A percentile compares a stretch with the other conserved stretches of the same genome.
phyloP scores from a whole-genome alignment of 1,284 basidiomycete genomes.

The Malassezia furfur region DNA sequence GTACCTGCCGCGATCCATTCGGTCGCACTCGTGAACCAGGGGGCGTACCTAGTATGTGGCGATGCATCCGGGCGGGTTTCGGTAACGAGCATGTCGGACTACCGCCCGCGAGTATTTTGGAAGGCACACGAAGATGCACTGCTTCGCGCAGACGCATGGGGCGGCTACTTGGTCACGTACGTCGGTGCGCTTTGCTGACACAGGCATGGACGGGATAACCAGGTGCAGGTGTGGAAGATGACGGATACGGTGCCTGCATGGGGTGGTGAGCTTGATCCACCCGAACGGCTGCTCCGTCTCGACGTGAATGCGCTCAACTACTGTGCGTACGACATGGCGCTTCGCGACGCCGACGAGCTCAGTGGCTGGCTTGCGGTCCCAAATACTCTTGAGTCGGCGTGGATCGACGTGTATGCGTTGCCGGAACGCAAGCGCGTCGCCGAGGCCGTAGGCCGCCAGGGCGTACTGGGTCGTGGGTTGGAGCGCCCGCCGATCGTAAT shows the following conservation, averaged over 20 bases:
- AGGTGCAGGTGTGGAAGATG: conserved; percentile 7
- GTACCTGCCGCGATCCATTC: conserved; percentile 9
- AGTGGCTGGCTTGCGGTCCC: conserved; percentile 9
- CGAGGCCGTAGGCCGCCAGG: conserved; percentile 4
- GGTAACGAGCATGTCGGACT: conserved; percentile 6
- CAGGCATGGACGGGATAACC: conserved; percentile 16
- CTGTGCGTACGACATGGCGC: conserved; percentile 14
- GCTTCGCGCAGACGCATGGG: conserved; percentile 14
- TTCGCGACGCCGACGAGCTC: background rate
- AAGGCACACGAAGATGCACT: conserved; percentile 8
- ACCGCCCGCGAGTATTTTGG: conserved; percentile 12
- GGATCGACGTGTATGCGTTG: conserved; percentile 12
- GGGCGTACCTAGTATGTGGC: conserved; percentile 3
- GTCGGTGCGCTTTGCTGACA: background rate
- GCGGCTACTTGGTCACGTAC: conserved; percentile 14
- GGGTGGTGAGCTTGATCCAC: background rate
- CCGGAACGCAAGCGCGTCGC: conserved; percentile 6
- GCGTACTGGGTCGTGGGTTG: background rate
- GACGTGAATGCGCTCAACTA: conserved; percentile 16
- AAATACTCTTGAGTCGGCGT: conserved; percentile 13
- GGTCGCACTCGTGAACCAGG: conserved; percentile 5
- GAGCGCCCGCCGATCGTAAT: conserved; percentile 14
- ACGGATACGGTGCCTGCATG: background rate
- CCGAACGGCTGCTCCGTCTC: background rate
- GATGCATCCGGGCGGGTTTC: conserved; percentile 15